Evolutionary conservation across 2,329 filamentous ascomycete species (phyloP).

Genomic region (Fusarium tanahbumbuense): DNA sequence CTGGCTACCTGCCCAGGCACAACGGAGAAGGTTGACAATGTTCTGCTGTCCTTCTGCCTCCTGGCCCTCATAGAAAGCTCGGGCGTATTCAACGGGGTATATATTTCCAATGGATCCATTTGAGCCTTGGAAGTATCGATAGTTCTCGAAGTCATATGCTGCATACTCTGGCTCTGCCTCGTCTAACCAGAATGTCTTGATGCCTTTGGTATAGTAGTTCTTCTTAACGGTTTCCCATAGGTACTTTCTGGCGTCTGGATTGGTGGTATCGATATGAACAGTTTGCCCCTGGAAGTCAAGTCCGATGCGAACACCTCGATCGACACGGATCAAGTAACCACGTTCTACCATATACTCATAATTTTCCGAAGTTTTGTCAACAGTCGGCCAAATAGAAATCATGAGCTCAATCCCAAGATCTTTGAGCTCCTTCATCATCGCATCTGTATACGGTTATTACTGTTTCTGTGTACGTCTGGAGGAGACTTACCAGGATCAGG

Average conservation of each 20-base stretch:
- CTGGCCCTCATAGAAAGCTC: conserved; percentile 70
- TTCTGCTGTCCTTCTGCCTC: conserved; percentile 62
- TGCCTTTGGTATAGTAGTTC: conserved; percentile 72
- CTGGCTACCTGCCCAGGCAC: conserved; percentile 67
- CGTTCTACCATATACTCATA: conserved; percentile 70
- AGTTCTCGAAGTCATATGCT: conserved; percentile 75
- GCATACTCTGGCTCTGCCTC: conserved; percentile 76
- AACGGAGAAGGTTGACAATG: conserved; percentile 66
- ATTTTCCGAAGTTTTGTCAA: conserved; percentile 69
- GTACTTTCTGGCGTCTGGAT: conserved; percentile 67
- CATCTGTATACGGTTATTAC: conserved; percentile 51
- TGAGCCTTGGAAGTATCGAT: conserved; percentile 55
- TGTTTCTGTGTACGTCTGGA: background rate
- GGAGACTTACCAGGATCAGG: conserved; percentile 66
- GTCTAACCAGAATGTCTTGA: conserved; percentile 75
- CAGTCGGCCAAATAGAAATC: conserved; percentile 77
- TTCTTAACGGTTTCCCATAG: conserved; percentile 69
- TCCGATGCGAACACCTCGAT: conserved; percentile 67
- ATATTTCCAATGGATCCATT: conserved; percentile 65
- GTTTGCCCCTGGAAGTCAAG: conserved; percentile 71
- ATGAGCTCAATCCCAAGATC: conserved; percentile 71
- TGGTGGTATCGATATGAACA: conserved; percentile 72
- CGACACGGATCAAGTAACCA: conserved; percentile 69
- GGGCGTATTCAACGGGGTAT: conserved; percentile 68
- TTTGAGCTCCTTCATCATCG: conserved; percentile 72